These are phyloP conservation scores for Nowakowskiella sp. DNA, from an alignment of 192 early-diverging fungal genomes.

Conservation along the genomic window DNA sequence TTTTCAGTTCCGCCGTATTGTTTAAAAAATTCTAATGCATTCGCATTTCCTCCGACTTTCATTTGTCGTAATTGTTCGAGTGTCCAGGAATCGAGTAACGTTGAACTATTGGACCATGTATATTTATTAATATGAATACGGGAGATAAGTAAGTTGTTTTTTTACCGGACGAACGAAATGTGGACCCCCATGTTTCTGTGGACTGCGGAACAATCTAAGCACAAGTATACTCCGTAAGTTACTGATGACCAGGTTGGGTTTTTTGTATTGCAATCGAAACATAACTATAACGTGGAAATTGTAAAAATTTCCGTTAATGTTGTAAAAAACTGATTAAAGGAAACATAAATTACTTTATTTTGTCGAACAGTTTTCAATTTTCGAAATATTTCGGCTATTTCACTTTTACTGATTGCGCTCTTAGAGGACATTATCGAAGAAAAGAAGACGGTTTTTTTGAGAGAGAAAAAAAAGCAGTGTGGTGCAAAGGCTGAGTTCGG, in stretches of 20 bases:
- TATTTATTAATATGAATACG: conserved; percentile 2
- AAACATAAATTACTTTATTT: conserved; percentile 54
- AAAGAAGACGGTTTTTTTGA: no score
- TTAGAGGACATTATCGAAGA: no score
- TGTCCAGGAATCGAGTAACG: conserved; percentile 82
- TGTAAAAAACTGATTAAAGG: background rate
- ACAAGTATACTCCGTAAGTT: conserved; percentile 90
- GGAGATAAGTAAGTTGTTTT: no score
- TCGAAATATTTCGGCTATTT: conserved; percentile 59
- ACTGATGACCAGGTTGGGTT: conserved; percentile 94
- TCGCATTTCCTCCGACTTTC: conserved; percentile 84
- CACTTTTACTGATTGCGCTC: no score
- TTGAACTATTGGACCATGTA: conserved; percentile 55
- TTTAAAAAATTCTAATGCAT: conserved; percentile 72
- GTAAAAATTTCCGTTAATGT: background rate
- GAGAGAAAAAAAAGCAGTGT: no score
- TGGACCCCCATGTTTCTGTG: conserved; percentile 97
- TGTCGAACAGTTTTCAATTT: conserved; percentile 53
- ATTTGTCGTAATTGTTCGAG: conserved; percentile 82
- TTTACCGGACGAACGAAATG: conserved; percentile 87
- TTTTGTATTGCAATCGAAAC: conserved; percentile 93
- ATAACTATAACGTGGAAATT: conserved; percentile 55
- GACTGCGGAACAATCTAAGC: conserved; percentile 90
- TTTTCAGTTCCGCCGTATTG: conserved; percentile 49
- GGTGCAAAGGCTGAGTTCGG: no score